Percentiles rank a stretch among this genome's conserved stretches.
phyloP scores from a whole-genome alignment of 176 grass and related monocot species.

The Oropetium thomaeum region DNA sequence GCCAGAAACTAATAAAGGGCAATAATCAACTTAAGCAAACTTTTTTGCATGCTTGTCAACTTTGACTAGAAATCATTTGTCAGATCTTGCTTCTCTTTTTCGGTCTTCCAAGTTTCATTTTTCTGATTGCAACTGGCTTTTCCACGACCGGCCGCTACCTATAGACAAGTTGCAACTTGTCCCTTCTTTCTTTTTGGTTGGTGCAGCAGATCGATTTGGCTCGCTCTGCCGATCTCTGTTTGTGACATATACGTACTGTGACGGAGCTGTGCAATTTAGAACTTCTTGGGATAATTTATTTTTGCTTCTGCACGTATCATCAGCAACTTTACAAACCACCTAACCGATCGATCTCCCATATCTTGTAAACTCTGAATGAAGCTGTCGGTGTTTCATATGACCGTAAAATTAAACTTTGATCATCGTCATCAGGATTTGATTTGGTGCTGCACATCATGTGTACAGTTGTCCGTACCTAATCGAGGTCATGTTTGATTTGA shows the following conservation, averaged over 20 bases:
- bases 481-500: constrained; percentile 46
- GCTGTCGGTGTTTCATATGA: constrained; percentile 24
- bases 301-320: too few relatives aligned
- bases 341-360: constrained; percentile 33
- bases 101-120: neutral
- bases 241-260: too few relatives aligned
- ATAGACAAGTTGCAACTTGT: neutral
- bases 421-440: constrained; percentile 9
- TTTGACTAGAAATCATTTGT: neutral
- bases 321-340: neutral
- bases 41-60: neutral
- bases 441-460: neutral
- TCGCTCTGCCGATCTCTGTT: neutral
- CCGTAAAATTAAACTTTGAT: too few relatives aligned
- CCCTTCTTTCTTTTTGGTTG: neutral
- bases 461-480: constrained; percentile 27
- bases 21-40: neutral
- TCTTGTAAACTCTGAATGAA: constrained; percentile 43
- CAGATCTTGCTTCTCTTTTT: neutral
- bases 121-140: neutral
- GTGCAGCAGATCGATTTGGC: neutral
- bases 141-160: neutral
- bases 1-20: neutral
- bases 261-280: neutral
- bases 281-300: neutral